Conservation (phyloP, 179 eudicot species). For the Corrigiola litoralis region DNA sequence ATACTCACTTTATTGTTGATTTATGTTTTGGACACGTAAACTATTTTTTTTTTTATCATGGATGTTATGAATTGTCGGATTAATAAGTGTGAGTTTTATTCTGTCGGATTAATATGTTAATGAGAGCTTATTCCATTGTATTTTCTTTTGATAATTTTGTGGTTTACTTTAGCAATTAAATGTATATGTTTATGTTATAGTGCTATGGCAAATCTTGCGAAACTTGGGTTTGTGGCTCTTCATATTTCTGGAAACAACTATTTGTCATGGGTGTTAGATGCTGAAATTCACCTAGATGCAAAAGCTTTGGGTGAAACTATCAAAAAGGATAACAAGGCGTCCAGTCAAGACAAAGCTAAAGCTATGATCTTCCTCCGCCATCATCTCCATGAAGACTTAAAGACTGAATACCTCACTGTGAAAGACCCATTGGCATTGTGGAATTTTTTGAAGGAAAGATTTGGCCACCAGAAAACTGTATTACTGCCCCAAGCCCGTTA, state of each 20-base stretch:
- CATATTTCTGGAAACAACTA: neutral
- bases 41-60: no score
- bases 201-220: neutral
- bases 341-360: neutral
- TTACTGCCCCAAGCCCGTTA: neutral
- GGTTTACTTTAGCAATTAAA: no score
- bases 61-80: no score
- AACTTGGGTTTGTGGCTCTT: neutral
- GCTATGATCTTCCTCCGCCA: neutral
- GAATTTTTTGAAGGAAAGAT: neutral
- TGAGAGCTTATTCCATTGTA: no score
- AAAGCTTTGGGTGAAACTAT: neutral
- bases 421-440: constrained; percentile 1
- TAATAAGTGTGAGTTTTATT: no score
- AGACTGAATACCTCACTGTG: neutral
- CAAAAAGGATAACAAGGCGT: neutral
- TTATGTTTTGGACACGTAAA: no score
- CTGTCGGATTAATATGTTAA: no score
- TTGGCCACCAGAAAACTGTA: neutral
- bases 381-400: neutral
- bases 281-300: neutral
- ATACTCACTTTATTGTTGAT: no score
- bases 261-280: neutral
- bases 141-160: no score
- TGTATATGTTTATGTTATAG: neutral